Base-by-base conservation (phyloP, 2,329 filamentous ascomycete genomes). In the Fusarium avenaceum region DNA sequence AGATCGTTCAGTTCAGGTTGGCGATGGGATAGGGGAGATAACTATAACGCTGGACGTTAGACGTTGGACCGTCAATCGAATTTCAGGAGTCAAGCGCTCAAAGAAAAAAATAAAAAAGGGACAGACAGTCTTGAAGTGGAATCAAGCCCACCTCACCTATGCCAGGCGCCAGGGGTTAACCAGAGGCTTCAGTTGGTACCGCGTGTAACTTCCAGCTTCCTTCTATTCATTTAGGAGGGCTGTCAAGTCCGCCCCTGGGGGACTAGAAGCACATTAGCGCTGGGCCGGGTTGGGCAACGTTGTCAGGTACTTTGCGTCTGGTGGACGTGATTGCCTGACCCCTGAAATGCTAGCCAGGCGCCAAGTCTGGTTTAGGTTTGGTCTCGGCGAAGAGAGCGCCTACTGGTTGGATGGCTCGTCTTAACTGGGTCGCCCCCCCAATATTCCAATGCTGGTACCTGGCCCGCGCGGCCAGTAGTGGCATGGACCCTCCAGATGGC, bases 211-310 rank as follows among this genome's bases (percentile, higher is more conserved):
- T 63, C 47, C 35, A 65, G 51, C 58, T 55, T 68, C 63, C 54
- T 67, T 68, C 54, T 43, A 64, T 67, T 63, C 52, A 38, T 24
- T 59, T 57, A 59, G 52, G 65, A 51, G 50, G 71, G 62, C 69
- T 72, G 70, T 73, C 70, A 72, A 62, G 70, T 65, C 70, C 67
- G 56, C 54, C 70, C 60, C 67, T 42, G 30, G 44, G 46, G 14
- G 38, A 24, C 67, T 57, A 54, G 32, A 51, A 28, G 55, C 57
- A 70, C 67, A 70, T 67, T 70, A 70, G 54, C 63, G 50, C 69
- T 63, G 48, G 54, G 59, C 66, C 56, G 33, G 39, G 46, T 62
- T 33, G 40, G 28, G 55, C 64, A 61, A 69, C 52, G 48, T 57
- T 40, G 64, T 53, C 66, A 60, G 65, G 66, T 70, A 70, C 66